Conservation (phyloP, 2,329 filamentous ascomycete genomes). For the Aspergillus persii region DNA sequence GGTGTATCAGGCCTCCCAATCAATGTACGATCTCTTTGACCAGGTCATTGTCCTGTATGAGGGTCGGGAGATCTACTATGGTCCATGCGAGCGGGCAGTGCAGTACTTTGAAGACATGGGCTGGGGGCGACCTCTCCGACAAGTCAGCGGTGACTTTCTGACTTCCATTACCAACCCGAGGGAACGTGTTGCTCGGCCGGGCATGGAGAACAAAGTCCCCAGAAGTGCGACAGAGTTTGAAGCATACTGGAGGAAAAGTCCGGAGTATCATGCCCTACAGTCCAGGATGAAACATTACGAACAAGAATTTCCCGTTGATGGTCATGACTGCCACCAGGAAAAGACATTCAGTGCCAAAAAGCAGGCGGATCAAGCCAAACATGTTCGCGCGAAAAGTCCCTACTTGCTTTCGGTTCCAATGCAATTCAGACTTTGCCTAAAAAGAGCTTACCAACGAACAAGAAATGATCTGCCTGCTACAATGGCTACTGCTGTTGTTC, state of each 20-base stretch:
- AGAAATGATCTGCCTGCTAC: constrained; percentile 70
- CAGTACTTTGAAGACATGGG: constrained; percentile 65
- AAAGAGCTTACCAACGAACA: constrained; percentile 72
- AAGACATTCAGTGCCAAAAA: neutral
- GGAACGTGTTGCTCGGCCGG: constrained; percentile 54
- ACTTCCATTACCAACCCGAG: constrained; percentile 63
- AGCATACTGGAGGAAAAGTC: constrained; percentile 51
- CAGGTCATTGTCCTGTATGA: constrained; percentile 69
- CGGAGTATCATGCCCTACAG: constrained; percentile 41
- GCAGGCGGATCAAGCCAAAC: constrained; percentile 30
- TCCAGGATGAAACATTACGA: constrained; percentile 24
- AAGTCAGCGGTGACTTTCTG: constrained; percentile 66
- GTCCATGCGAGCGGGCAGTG: constrained; percentile 57
- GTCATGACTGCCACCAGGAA: neutral
- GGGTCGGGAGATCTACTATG: constrained; percentile 71
- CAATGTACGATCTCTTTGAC: constrained; percentile 57
- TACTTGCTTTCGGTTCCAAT: constrained; percentile 73
- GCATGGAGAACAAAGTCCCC: constrained; percentile 61
- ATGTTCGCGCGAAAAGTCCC: constrained; percentile 63
- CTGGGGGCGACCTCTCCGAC: constrained; percentile 62
- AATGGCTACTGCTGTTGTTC: constrained; percentile 60
- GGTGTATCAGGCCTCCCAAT: constrained; percentile 48
- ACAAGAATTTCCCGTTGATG: neutral
- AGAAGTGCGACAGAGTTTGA: constrained; percentile 67
- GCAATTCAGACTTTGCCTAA: constrained; percentile 73